These are phyloP conservation scores for Bipolaris gigantea DNA, from an alignment of 2,329 filamentous ascomycete species.

Conservation along the genomic window DNA sequence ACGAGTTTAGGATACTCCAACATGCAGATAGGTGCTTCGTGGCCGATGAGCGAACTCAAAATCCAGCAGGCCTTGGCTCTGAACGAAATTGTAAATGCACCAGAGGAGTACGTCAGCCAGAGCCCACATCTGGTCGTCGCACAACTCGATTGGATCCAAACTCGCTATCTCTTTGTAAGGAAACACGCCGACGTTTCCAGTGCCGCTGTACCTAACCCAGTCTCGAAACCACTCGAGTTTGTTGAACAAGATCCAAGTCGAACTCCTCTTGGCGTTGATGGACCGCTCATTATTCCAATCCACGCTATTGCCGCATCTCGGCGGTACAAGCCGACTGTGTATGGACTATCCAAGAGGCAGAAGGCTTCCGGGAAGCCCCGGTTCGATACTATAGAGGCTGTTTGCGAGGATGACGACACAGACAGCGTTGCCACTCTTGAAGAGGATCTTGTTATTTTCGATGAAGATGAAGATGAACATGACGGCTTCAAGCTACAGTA, in stretches of 20 bases:
- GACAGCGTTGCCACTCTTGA: constrained; percentile 54
- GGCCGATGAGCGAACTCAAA: constrained; percentile 69
- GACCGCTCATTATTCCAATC: constrained; percentile 55
- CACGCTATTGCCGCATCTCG: constrained; percentile 54
- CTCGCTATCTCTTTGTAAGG: constrained; percentile 75
- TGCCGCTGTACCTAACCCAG: background rate
- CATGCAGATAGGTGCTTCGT: constrained; percentile 7
- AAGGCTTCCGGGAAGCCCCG: constrained; percentile 34
- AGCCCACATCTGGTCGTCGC: constrained; percentile 70
- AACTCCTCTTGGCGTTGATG: constrained; percentile 47
- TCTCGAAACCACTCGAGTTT: constrained; percentile 28
- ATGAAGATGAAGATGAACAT: constrained; percentile 13
- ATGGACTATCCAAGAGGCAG: constrained; percentile 27
- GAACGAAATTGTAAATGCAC: constrained; percentile 82
- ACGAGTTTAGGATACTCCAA: constrained; percentile 59
- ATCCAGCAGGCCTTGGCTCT: constrained; percentile 67
- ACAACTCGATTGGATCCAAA: constrained; percentile 84
- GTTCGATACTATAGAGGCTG: constrained; percentile 45
- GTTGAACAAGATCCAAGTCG: constrained; percentile 48
- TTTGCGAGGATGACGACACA: constrained; percentile 42
- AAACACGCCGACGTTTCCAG: constrained; percentile 5
- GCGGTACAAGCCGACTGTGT: constrained; percentile 30
- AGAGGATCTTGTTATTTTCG: constrained; percentile 53
- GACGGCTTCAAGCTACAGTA: constrained; percentile 12
- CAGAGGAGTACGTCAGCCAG: constrained; percentile 59